Conservation (phyloP, 2,329 filamentous ascomycete species). For the Dothistroma septosporum region DNA sequence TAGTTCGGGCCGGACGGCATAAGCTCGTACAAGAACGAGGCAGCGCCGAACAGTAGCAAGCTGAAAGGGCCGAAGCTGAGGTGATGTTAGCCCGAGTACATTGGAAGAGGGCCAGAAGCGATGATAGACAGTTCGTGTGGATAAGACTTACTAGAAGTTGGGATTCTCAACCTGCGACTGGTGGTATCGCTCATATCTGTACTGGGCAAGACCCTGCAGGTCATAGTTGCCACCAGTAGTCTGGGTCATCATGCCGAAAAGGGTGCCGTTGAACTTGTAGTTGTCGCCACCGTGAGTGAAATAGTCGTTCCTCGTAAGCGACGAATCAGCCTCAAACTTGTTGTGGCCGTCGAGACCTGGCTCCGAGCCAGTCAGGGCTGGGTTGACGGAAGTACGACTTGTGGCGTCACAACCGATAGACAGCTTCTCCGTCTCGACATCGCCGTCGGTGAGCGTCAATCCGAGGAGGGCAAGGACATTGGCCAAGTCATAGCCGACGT, state of each 20-base stretch:
- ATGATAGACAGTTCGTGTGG: no score
- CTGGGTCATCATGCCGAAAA: constrained; percentile 40
- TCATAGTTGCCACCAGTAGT: constrained; percentile 35
- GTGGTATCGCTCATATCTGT: constrained; percentile 39
- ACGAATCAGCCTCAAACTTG: constrained; percentile 41
- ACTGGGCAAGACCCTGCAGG: constrained; percentile 28
- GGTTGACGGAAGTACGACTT: constrained; percentile 37
- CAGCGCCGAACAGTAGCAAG: constrained; percentile 39
- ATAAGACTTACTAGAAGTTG: constrained; percentile 33
- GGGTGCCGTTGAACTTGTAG: constrained; percentile 38
- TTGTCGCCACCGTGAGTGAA: constrained; percentile 36
- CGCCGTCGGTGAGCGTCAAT: constrained; percentile 40
- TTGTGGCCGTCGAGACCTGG: constrained; percentile 44
- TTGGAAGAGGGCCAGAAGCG: not conserved
- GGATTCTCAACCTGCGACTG: constrained; percentile 37
- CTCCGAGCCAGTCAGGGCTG: constrained; percentile 36
- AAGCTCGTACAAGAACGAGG: constrained; percentile 42
- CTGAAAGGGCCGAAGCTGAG: constrained; percentile 36
- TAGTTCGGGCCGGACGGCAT: constrained; percentile 35
- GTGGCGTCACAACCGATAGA: constrained; percentile 47
- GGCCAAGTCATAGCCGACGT: constrained; percentile 43
- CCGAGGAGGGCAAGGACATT: constrained; percentile 40
- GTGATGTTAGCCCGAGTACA: not conserved
- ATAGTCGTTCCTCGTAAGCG: constrained; percentile 42
- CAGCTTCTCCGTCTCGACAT: constrained; percentile 41